These are phyloP conservation scores for Monosporascus sp. DNA, from an alignment of 2,329 filamentous ascomycete species.

Conservation along the genomic window DNA sequence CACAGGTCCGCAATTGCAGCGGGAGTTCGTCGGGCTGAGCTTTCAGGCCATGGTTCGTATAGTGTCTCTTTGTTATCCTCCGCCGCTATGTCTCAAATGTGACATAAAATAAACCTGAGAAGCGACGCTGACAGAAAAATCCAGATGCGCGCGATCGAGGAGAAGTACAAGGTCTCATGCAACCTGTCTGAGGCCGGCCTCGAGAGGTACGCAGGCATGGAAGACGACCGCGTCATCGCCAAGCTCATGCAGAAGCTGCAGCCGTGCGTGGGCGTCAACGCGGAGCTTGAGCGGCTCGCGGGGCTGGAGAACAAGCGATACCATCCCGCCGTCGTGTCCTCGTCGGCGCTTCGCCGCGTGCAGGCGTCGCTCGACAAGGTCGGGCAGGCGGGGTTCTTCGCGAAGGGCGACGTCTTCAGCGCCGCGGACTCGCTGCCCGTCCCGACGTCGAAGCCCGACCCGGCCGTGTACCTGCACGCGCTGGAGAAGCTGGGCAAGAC, in stretches of 20 bases:
- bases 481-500: conserved; percentile 68
- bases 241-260: conserved; percentile 66
- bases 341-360: conserved; percentile 73
- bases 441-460: conserved; percentile 89
- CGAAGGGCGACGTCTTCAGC: conserved; percentile 69
- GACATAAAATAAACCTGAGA: no score
- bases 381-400: conserved; percentile 75
- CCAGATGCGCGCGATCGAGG: conserved; percentile 67
- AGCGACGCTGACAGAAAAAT: no score
- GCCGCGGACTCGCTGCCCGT: conserved; percentile 72
- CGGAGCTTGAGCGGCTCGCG: conserved; percentile 60
- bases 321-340: conserved; percentile 74
- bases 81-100: no score
- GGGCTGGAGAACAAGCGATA: conserved; percentile 53
- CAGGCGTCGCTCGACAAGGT: conserved; percentile 74
- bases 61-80: no score
- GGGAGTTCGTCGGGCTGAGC: conserved; percentile 88
- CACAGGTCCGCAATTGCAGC: conserved; percentile 72
- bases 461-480: conserved; percentile 79
- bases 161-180: conserved; percentile 62
- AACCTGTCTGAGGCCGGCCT: conserved; percentile 62
- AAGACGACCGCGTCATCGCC: conserved; percentile 79
- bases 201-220: conserved; percentile 67
- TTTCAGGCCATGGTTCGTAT: conserved; percentile 68
- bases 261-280: conserved; percentile 65